Conservation (phyloP, 345 rosid genomes). For the Camelina neglecta region DNA sequence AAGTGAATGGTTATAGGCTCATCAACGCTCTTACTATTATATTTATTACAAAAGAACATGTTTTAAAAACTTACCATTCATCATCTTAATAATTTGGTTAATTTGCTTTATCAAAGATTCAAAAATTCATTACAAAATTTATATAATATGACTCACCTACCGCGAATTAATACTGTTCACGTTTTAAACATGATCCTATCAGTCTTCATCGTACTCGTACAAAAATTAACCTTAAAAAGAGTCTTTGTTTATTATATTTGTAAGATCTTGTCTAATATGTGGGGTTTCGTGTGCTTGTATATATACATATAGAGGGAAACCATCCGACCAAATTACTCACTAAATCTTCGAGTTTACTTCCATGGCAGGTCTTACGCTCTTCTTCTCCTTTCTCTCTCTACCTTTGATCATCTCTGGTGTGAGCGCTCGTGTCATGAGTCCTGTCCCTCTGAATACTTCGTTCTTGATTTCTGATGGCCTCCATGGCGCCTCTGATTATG, state of each 20-base stretch:
- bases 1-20: background rate
- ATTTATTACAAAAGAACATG: background rate
- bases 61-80: background rate
- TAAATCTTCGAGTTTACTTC: background rate
- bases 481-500: slow-evolving; percentile 14
- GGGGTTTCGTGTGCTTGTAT: background rate
- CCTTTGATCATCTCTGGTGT: slow-evolving; percentile 23
- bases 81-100: background rate
- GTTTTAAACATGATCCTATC: background rate
- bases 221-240: background rate
- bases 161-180: background rate
- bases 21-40: background rate
- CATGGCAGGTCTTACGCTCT: slow-evolving; percentile 12
- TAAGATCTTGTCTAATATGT: slow-evolving; percentile 7
- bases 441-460: slow-evolving; percentile 24
- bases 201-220: background rate
- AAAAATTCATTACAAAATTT: background rate
- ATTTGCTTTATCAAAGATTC: background rate
- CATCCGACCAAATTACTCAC: background rate
- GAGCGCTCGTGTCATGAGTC: slow-evolving; percentile 40
- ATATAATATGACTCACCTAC: background rate
- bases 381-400: background rate
- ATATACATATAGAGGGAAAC: background rate
- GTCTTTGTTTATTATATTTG: background rate
- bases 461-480: slow-evolving; percentile 40